Evolutionary conservation across 2,329 filamentous ascomycete genomes (phyloP).

Genomic region (Aspergillus latus): DNA sequence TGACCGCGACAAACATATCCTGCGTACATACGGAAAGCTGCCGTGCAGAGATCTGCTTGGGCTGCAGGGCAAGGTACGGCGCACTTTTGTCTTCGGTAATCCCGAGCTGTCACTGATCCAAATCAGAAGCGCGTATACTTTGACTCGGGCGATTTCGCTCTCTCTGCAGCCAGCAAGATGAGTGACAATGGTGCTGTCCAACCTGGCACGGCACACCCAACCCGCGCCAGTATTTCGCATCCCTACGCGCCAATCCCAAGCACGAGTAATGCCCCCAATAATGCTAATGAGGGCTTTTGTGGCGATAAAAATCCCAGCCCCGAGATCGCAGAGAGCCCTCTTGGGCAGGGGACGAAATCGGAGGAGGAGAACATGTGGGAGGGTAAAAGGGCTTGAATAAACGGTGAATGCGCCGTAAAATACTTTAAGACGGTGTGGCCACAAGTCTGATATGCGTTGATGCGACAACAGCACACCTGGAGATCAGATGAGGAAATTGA

Average conservation of each 20-base stretch:
- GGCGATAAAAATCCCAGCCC: background rate
- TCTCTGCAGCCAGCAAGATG: slow-evolving; percentile 23
- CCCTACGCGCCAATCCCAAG: slow-evolving; percentile 28
- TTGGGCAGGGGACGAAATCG: background rate
- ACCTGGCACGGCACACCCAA: slow-evolving; percentile 27
- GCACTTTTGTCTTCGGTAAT: background rate
- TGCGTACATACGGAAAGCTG: slow-evolving; percentile 19
- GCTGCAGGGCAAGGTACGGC: slow-evolving; percentile 18
- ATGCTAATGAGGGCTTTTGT: background rate
- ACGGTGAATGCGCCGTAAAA: too few relatives aligned
- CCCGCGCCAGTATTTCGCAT: slow-evolving; percentile 29
- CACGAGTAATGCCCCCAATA: slow-evolving; percentile 21
- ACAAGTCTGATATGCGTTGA: too few relatives aligned
- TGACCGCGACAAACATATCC: background rate
- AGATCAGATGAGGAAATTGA: too few relatives aligned
- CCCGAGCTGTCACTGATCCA: slow-evolving; percentile 12
- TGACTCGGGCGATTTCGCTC: slow-evolving; percentile 32
- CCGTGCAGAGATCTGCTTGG: slow-evolving; percentile 17
- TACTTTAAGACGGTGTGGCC: too few relatives aligned
- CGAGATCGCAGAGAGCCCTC: background rate
- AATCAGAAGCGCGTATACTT: slow-evolving; percentile 30
- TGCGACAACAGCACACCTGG: too few relatives aligned
- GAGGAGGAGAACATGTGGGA: too few relatives aligned
- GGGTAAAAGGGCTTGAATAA: too few relatives aligned
- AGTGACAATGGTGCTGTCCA: slow-evolving; percentile 27